Conservation (phyloP, 345 rosid species). For the Citrus hindsii region DNA sequence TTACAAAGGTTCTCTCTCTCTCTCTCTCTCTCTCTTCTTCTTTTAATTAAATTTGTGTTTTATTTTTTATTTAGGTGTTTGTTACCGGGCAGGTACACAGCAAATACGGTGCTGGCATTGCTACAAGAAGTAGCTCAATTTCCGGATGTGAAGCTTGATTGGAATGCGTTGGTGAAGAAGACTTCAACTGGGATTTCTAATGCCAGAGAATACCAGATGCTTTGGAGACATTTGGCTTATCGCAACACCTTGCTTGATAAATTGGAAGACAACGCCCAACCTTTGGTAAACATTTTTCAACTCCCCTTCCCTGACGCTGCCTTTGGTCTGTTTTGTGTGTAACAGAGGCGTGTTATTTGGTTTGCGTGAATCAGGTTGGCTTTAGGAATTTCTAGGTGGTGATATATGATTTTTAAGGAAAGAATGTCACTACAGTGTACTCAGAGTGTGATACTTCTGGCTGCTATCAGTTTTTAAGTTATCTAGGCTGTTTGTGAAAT, state of each 20-base stretch:
- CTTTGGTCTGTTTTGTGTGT: background rate
- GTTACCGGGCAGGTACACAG: conserved; percentile 43
- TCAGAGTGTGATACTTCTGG: background rate
- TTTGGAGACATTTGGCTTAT: conserved; percentile 97
- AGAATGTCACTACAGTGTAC: background rate
- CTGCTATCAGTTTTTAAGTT: background rate
- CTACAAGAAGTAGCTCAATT: conserved; percentile 58
- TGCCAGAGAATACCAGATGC: conserved; percentile 76
- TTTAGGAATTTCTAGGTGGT: background rate
- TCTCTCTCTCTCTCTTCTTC: background rate
- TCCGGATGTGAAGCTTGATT: conserved; percentile 48
- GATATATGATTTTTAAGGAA: background rate
- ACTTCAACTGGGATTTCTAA: conserved; percentile 64
- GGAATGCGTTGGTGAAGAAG: conserved; percentile 62
- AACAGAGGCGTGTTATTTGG: background rate
- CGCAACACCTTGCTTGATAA: conserved; percentile 40
- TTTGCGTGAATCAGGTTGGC: background rate
- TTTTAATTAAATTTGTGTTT: background rate
- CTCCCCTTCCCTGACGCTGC: too few relatives aligned
- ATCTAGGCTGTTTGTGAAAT: background rate
- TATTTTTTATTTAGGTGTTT: background rate
- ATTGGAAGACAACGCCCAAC: conserved; percentile 47
- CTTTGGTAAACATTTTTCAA: conserved; percentile 41
- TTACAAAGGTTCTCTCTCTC: conserved; percentile 51
- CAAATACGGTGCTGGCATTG: conserved; percentile 48